Evolutionary conservation across 495 filamentous ascomycete species (phyloP).

Genomic region (Penicillium arizonense): DNA sequence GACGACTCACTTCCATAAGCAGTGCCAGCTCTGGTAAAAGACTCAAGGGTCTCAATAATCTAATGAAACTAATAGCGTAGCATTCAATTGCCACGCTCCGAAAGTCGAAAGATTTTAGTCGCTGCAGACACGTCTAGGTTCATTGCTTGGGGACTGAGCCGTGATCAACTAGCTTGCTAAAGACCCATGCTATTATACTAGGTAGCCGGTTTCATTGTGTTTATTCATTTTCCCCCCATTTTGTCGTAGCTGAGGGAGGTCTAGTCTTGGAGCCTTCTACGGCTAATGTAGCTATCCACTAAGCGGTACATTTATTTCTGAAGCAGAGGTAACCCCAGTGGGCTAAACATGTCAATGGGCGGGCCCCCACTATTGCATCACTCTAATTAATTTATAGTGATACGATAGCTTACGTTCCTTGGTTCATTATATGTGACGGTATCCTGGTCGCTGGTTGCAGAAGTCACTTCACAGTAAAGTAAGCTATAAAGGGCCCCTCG

Average conservation of each 20-base stretch:
- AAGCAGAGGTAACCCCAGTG: background rate
- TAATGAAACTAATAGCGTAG: background rate
- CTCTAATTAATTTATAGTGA: background rate
- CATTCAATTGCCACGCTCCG: background rate
- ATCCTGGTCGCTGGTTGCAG: background rate
- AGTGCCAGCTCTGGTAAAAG: background rate
- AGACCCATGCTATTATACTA: background rate
- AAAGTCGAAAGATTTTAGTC: background rate
- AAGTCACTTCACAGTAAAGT: background rate
- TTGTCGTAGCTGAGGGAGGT: background rate
- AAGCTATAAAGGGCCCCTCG: background rate
- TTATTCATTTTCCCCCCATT: background rate
- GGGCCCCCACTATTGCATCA: background rate
- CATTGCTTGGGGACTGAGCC: background rate
- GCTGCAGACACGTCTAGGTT: background rate
- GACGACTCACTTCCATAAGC: background rate
- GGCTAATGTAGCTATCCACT: background rate
- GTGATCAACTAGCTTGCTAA: background rate
- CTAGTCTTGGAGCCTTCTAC: background rate
- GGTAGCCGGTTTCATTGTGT: background rate
- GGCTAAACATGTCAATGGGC: background rate
- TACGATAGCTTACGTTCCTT: background rate
- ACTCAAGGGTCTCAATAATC: background rate
- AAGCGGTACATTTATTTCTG: background rate
- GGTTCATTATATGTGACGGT: background rate